Conservation (phyloP, 2,329 filamentous ascomycete genomes). For the Colletotrichum gigasporum region DNA sequence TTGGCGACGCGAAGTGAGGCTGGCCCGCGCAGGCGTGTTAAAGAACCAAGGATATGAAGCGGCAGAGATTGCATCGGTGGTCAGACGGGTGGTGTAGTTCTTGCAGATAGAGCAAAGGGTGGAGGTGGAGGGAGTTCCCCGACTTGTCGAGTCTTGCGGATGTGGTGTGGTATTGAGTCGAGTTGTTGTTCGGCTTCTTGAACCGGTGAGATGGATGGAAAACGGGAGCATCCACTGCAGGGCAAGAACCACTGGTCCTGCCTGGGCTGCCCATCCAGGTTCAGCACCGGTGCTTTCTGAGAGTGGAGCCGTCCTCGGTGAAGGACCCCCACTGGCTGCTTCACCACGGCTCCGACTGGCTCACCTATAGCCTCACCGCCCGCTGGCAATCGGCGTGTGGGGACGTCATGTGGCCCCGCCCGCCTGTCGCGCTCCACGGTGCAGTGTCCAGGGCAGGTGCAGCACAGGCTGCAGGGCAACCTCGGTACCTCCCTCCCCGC, state of each 20-base stretch:
- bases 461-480: too few relatives aligned
- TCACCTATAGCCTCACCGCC: too few relatives aligned
- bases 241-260: too few relatives aligned
- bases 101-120: neutral
- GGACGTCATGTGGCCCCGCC: neutral
- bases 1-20: slow-evolving; percentile 19
- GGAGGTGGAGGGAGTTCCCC: neutral
- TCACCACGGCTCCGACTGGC: neutral
- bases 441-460: too few relatives aligned
- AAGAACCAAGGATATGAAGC: slow-evolving; percentile 7
- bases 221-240: neutral
- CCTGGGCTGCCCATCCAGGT: too few relatives aligned
- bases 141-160: neutral
- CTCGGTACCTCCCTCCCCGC: neutral
- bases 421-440: too few relatives aligned
- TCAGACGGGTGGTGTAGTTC: neutral
- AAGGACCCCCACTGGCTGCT: neutral
- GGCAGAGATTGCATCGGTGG: neutral
- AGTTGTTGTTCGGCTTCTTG: neutral
- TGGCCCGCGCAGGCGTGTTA: neutral
- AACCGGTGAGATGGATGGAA: neutral
- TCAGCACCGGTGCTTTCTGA: neutral
- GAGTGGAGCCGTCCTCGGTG: neutral
- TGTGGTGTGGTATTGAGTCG: neutral
- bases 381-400: neutral